phyloP scores from a whole-genome alignment of 495 filamentous ascomycete genomes.

The Penicillium cosmopolitanum region DNA sequence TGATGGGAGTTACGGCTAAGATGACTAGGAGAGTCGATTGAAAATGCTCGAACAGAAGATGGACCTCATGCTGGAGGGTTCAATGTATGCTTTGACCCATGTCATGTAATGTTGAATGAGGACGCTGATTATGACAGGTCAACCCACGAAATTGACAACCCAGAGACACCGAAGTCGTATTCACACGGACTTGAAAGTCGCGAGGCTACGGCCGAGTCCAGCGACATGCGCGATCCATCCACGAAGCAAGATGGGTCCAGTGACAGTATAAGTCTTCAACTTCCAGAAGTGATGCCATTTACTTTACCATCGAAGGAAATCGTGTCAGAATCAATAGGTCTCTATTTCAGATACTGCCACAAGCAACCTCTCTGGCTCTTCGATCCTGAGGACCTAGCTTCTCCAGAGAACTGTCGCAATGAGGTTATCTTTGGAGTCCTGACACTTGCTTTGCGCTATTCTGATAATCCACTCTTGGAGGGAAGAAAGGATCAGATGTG shows the following conservation, averaged over 20 bases:
- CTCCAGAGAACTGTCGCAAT: slow-evolving; percentile 26
- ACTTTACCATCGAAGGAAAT: slow-evolving; percentile 27
- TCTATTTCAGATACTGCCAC: slow-evolving; percentile 49
- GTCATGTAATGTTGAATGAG: not conserved
- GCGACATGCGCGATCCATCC: not conserved
- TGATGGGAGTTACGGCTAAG: not conserved
- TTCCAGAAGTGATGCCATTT: slow-evolving; percentile 23
- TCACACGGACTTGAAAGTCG: slow-evolving; percentile 8
- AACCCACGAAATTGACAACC: slow-evolving; percentile 17
- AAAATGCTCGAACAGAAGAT: slow-evolving; percentile 48
- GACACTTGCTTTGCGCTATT: slow-evolving; percentile 40
- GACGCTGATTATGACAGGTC: slow-evolving; percentile 17
- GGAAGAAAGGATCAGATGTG: slow-evolving; percentile 31
- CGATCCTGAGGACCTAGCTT: slow-evolving; percentile 38
- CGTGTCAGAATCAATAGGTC: slow-evolving; percentile 32
- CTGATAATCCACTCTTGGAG: slow-evolving; percentile 18
- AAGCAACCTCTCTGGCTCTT: slow-evolving; percentile 51
- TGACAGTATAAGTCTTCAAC: slow-evolving; percentile 15
- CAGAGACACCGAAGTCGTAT: slow-evolving; percentile 13
- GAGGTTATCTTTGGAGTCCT: slow-evolving; percentile 46
- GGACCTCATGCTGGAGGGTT: slow-evolving; percentile 40
- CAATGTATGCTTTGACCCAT: slow-evolving; percentile 22
- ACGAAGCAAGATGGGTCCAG: slow-evolving; percentile 6
- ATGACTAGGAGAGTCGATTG: slow-evolving; percentile 41
- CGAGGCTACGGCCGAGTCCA: slow-evolving; percentile 14